Conservation (phyloP, 768 basidiomycete genomes). For the Podaxis rugospora region DNA sequence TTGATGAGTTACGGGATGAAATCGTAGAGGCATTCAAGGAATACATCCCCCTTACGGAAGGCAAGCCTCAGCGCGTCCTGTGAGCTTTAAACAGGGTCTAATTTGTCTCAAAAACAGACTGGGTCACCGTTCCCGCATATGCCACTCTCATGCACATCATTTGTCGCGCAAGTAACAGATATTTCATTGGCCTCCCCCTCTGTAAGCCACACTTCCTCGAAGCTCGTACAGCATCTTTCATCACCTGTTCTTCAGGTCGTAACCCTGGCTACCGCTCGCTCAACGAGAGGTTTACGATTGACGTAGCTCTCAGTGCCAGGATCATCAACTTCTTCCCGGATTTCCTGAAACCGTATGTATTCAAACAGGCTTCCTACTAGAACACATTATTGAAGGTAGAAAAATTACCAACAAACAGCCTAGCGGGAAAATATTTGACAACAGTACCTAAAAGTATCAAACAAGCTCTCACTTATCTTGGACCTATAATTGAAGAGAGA, state of each 20-base stretch:
- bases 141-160: background rate
- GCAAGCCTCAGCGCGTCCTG: conserved; percentile 15
- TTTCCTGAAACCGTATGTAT: conserved; percentile 18
- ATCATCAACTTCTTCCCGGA: conserved; percentile 18
- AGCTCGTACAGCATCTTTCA: background rate
- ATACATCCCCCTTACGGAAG: conserved; percentile 13
- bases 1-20: conserved; percentile 9
- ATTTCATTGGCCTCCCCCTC: conserved; percentile 10
- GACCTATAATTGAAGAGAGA: conserved; percentile 13
- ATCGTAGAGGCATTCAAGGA: conserved; percentile 6
- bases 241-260: conserved; percentile 25
- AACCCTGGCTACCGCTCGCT: conserved; percentile 29
- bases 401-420: background rate
- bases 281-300: conserved; percentile 19
- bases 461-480: conserved; percentile 10
- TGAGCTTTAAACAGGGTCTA: background rate
- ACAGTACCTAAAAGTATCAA: conserved; percentile 9
- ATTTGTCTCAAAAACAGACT: background rate
- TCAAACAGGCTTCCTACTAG: background rate
- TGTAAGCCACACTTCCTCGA: background rate
- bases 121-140: background rate
- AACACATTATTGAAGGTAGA: too few relatives aligned
- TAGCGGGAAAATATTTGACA: conserved; percentile 13
- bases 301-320: conserved; percentile 15
- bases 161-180: conserved; percentile 1